Percentiles rank a stretch among this genome's conserved stretches.
Evolutionary conservation across 108 stramenopile species (phyloP).

Genomic region (Skeletonema potamos): DNA sequence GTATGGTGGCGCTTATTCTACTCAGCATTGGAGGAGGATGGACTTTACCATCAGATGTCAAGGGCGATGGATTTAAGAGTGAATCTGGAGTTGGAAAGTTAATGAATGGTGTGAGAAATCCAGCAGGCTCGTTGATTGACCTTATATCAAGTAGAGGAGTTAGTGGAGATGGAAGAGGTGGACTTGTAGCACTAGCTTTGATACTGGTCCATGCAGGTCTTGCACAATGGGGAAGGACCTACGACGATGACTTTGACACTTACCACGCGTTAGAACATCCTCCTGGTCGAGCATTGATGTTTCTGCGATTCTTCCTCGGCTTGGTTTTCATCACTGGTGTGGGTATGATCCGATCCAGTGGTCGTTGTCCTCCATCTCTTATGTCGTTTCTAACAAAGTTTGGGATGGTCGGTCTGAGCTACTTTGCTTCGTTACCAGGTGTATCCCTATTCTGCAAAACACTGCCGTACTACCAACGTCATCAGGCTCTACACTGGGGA

Average conservation of each 20-base stretch:
- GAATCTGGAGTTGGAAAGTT: conserved; percentile 40
- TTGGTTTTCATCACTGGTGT: conserved; percentile 55
- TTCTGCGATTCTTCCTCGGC: conserved; percentile 64
- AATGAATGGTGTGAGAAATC: conserved; percentile 59
- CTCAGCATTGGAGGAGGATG: conserved; percentile 79
- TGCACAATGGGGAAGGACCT: conserved; percentile 83
- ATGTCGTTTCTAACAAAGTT: conserved; percentile 67
- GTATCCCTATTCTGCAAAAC: conserved; percentile 60
- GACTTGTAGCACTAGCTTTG: conserved; percentile 45
- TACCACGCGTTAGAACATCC: conserved; percentile 84
- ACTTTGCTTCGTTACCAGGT: conserved; percentile 75
- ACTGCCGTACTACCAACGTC: conserved; percentile 65
- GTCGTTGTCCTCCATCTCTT: conserved; percentile 60
- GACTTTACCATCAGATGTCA: conserved; percentile 79
- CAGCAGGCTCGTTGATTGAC: conserved; percentile 51
- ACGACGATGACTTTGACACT: conserved; percentile 87
- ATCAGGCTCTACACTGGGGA: conserved; percentile 66
- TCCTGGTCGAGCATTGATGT: conserved; percentile 77
- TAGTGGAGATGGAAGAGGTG: conserved; percentile 31
- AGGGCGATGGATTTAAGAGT: conserved; percentile 36
- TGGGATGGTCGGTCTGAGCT: conserved; percentile 64
- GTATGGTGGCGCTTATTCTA: conserved; percentile 66
- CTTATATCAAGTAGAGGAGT: conserved; percentile 44
- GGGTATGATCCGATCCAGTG: conserved; percentile 57
- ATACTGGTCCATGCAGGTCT: conserved; percentile 57